phyloP scores from a whole-genome alignment of 2,329 filamentous ascomycete species.

The Clonostachys rhizophaga region DNA sequence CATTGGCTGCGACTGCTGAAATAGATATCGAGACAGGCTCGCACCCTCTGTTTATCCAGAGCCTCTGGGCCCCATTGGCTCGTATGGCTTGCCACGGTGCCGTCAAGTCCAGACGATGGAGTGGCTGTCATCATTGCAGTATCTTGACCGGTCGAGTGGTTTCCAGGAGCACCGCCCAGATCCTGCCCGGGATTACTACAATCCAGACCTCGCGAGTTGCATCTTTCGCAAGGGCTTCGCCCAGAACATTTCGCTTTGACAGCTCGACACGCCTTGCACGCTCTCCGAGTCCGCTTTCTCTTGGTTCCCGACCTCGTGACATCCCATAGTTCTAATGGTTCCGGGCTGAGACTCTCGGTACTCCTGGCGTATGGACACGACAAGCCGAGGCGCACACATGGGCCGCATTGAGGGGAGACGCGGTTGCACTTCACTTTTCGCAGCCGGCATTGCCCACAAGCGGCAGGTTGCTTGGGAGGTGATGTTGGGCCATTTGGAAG shows the following conservation, averaged over 20 bases:
- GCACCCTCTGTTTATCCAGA: too few relatives aligned
- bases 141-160: too few relatives aligned
- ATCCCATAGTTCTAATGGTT: neutral
- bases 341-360: neutral
- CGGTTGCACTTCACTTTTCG: constrained; percentile 19
- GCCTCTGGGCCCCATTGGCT: too few relatives aligned
- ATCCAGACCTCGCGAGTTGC: constrained; percentile 8
- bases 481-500: too few relatives aligned
- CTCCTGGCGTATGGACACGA: neutral
- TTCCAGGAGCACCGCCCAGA: too few relatives aligned
- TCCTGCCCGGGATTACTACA: constrained; percentile 1
- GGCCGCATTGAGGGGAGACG: constrained; percentile 1
- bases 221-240: constrained; percentile 19
- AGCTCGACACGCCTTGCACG: constrained; percentile 23
- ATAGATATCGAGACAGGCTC: constrained; percentile 9
- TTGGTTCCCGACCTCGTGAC: constrained; percentile 19
- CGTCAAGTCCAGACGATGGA: too few relatives aligned
- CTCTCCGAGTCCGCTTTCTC: constrained; percentile 12
- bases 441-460: constrained; percentile 9
- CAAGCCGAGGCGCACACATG: neutral
- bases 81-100: too few relatives aligned
- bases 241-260: constrained; percentile 29
- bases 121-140: too few relatives aligned
- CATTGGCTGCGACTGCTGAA: constrained; percentile 10
- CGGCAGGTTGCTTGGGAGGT: too few relatives aligned